Conservation (phyloP, 441 rosid genomes). For the Raphanus hybrid region DNA sequence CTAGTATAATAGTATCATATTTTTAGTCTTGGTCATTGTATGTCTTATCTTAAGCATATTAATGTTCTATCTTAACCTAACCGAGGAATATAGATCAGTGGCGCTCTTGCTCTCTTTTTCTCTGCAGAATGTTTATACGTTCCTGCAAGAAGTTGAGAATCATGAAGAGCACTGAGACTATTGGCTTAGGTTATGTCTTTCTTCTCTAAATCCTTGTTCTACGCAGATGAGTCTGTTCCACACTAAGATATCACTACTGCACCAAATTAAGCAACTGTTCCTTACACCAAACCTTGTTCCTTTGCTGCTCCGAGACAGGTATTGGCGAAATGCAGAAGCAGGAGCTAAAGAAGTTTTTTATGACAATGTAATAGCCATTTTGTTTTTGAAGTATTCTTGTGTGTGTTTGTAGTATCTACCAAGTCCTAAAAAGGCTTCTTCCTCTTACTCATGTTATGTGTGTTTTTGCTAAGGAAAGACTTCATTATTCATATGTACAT, state of each 20-base stretch:
- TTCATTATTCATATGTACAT: slow-evolving; percentile 24
- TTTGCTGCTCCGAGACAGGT: slow-evolving; percentile 69
- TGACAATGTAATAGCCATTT: slow-evolving; percentile 37
- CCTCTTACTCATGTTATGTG: slow-evolving; percentile 25
- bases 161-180: slow-evolving; percentile 82
- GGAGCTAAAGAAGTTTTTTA: slow-evolving; percentile 28
- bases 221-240: slow-evolving; percentile 3
- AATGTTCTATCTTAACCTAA: too few species aligned
- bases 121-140: slow-evolving; percentile 65
- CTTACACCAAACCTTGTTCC: slow-evolving; percentile 13
- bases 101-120: slow-evolving; percentile 16
- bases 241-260: not conserved
- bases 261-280: slow-evolving; percentile 9
- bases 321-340: slow-evolving; percentile 70
- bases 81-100: not conserved
- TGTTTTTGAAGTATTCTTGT: slow-evolving; percentile 31
- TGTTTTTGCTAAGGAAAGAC: slow-evolving; percentile 19
- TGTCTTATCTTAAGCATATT: not conserved
- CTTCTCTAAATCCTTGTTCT: slow-evolving; percentile 3
- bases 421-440: slow-evolving; percentile 41
- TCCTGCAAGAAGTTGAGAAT: slow-evolving; percentile 74
- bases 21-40: not conserved
- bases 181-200: slow-evolving; percentile 59
- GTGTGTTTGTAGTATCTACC: slow-evolving; percentile 35
- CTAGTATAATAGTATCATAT: not conserved